Base-by-base conservation (phyloP, 441 rosid species). In the Croton setiger region DNA sequence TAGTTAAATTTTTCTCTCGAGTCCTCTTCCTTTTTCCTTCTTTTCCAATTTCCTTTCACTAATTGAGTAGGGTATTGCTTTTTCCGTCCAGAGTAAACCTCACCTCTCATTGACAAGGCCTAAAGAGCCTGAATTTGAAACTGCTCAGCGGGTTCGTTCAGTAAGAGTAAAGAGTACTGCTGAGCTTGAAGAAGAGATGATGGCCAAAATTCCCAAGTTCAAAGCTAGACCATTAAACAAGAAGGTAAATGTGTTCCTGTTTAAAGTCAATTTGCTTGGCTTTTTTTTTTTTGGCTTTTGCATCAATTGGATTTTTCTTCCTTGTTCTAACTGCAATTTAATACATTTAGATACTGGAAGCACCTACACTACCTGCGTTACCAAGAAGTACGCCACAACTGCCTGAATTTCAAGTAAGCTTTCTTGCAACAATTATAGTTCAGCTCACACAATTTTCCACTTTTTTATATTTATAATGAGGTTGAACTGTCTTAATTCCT, bases 121-220 rank as follows among this genome's bases (percentile, higher is more conserved):
- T 0, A 92, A 90, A 83, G 96, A 95, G 75, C 99, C 96, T 4
- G 99, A 88, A 44, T 73, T 95, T 69, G 97, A 89, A 83, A 92
- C 99, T 71, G 71, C 95, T 68, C 99, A 95, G 78, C 79, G 99
- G 35, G 82, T 84, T 62, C 97, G 98, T 39, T 77, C 88, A 9
- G 86, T 87, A 60, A 87, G 65, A 82, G 76, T 88, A 58, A 95
- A 91, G 86, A 92, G 99, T 70, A 78, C 90, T 47, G 88, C 87
- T 1, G 99, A 95, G 79, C 84, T 95, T 67, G 99, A 95, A 79
- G 99, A 90, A 84, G 98, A 95, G 85, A 87, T 95, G 92, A 82
- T 95, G 91, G 88, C 98, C 66, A 90, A 95, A 76, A 85, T 91
- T 71, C 97, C 98, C 1, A 95, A 95, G 78, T 95, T 95, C 78